phyloP scores from a whole-genome alignment of 257 asterid species.

The Eustoma russellianum region DNA sequence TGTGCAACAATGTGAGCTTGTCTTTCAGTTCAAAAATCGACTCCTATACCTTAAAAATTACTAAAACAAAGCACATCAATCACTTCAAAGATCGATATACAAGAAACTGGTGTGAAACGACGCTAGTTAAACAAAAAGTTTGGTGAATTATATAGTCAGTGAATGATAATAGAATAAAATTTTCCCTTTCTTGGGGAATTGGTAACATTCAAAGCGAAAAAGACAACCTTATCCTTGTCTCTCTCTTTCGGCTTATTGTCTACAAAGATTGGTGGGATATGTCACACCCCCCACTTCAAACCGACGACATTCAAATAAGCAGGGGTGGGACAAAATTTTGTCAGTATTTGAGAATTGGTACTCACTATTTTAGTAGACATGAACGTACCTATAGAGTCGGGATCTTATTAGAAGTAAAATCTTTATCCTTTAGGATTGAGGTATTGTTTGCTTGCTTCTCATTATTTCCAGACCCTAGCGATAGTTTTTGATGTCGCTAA shows the following conservation, averaged over 20 bases:
- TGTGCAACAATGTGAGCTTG: too few species aligned
- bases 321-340: neutral
- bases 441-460: too few species aligned
- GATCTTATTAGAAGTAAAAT: too few species aligned
- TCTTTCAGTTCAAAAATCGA: too few species aligned
- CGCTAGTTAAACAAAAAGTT: slow-evolving; percentile 3
- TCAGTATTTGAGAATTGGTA: neutral
- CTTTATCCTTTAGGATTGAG: too few species aligned
- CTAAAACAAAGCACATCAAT: too few species aligned
- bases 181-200: slow-evolving; percentile 9
- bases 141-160: slow-evolving; percentile 16
- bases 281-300: slow-evolving; percentile 23
- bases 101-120: slow-evolving; percentile 16
- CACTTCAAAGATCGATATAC: too few species aligned
- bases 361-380: too few species aligned
- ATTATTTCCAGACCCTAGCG: too few species aligned
- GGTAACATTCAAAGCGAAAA: slow-evolving; percentile 12
- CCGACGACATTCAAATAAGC: slow-evolving; percentile 14
- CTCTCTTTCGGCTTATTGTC: slow-evolving; percentile 31
- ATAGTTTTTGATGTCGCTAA: too few species aligned
- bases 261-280: slow-evolving; percentile 9
- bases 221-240: slow-evolving; percentile 18
- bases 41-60: too few species aligned
- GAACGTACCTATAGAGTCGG: too few species aligned
- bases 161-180: slow-evolving; percentile 11